A percentile compares a stretch with the other conserved stretches of the same genome.
phyloP scores from a whole-genome alignment of 345 rosid species.

The Erysimum cheiranthoides region DNA sequence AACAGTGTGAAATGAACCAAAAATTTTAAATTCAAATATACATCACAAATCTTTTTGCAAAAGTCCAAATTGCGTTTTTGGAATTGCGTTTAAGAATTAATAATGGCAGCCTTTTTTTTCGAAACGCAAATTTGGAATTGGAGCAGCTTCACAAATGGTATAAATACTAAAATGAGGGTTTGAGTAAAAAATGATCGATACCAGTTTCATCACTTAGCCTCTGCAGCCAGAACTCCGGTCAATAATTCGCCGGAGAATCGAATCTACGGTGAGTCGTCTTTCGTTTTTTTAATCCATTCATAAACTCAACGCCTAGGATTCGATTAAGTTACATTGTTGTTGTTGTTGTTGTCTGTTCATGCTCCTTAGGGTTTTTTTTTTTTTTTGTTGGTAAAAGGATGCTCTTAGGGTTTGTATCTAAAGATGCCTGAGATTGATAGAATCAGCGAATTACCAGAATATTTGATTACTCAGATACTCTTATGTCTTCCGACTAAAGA shows the following conservation, averaged over 20 bases:
- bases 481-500: slow-evolving; percentile 16
- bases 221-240: too few species aligned
- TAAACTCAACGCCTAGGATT: neutral
- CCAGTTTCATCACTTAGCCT: neutral
- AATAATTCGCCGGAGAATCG: slow-evolving; percentile 1
- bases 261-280: neutral
- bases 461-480: slow-evolving; percentile 20
- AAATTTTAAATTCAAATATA: too few species aligned
- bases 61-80: too few species aligned
- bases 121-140: neutral
- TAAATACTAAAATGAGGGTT: neutral
- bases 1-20: too few species aligned
- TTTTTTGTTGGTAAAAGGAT: too few species aligned
- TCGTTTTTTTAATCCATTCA: too few species aligned
- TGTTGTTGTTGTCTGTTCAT: neutral
- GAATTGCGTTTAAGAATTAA: neutral
- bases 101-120: neutral
- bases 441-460: slow-evolving; percentile 19
- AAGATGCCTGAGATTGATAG: neutral
- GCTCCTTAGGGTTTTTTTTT: neutral
- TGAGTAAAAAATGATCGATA: neutral
- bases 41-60: too few species aligned
- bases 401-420: neutral
- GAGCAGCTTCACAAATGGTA: neutral
- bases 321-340: neutral